Conservation (phyloP, 208 protist genomes). For the Naegleria lovaniensis region DNA sequence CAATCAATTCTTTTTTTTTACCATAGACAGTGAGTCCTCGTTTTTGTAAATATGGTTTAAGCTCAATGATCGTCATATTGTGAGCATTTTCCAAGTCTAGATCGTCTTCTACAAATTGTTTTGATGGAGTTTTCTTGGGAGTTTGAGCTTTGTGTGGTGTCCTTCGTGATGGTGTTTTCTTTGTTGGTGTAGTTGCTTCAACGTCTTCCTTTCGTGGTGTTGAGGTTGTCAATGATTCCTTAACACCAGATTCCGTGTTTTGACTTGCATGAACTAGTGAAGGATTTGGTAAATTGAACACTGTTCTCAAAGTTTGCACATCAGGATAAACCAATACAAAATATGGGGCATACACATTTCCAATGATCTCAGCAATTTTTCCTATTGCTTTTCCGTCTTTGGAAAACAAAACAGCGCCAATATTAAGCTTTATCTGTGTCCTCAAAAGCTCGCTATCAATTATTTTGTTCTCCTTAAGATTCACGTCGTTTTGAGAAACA, state of each 20-base stretch:
- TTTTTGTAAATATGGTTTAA: not conserved
- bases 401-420: not conserved
- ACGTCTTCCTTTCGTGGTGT: not conserved
- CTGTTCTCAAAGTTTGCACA: not conserved
- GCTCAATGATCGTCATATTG: not conserved
- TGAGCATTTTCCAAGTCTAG: not conserved
- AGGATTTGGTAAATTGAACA: not conserved
- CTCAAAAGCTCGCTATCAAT: not conserved
- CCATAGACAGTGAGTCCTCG: not conserved
- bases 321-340: conserved; percentile 6
- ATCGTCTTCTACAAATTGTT: not conserved
- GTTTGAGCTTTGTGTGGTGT: not conserved
- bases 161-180: not conserved
- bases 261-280: not conserved
- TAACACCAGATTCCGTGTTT: not conserved
- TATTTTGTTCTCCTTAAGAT: not conserved
- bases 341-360: not conserved
- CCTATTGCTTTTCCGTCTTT: not conserved
- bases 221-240: not conserved
- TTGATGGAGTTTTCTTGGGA: not conserved
- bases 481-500: not conserved
- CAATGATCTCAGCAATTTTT: not conserved
- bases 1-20: not conserved
- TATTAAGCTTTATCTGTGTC: not conserved
- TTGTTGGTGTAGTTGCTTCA: not conserved